These are phyloP conservation scores for Galerina marginata DNA, from an alignment of 768 basidiomycete genomes.

Conservation along the genomic window DNA sequence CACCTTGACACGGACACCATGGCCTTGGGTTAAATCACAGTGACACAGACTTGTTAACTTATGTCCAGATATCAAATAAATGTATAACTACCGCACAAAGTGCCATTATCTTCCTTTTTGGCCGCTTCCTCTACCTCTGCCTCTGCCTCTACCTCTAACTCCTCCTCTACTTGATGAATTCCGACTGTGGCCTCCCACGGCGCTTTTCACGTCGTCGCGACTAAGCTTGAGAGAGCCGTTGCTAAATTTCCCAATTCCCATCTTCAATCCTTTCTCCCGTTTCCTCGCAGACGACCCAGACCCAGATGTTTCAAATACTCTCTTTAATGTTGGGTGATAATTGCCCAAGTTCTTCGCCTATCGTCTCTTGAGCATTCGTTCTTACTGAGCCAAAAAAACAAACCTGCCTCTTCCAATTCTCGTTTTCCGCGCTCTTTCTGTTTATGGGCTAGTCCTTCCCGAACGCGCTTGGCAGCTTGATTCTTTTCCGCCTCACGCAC, in stretches of 20 bases:
- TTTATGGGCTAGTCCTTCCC: conserved; percentile 72
- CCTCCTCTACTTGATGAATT: conserved; percentile 23
- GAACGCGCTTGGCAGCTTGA: conserved; percentile 71
- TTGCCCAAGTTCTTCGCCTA: conserved; percentile 87
- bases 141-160: conserved; percentile 11
- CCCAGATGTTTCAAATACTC: conserved; percentile 53
- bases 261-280: conserved; percentile 68
- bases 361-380: conserved; percentile 2
- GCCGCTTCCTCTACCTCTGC: conserved; percentile 4
- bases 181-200: conserved; percentile 28
- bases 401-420: conserved; percentile 70
- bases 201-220: conserved; percentile 59
- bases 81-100: conserved; percentile 5
- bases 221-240: conserved; percentile 72
- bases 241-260: conserved; percentile 82
- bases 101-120: conserved; percentile 22
- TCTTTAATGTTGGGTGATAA: conserved; percentile 82
- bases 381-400: conserved; percentile 10
- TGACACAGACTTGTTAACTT: not conserved
- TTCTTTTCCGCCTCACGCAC: conserved; percentile 69
- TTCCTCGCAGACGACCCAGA: conserved; percentile 42
- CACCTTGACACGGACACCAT: not conserved
- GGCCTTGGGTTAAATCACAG: too few relatives aligned
- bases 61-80: not conserved
- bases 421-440: conserved; percentile 59